A percentile compares a stretch with the other conserved stretches of the same genome.
phyloP scores from a whole-genome alignment of 306 rosid genomes.

The Quercus mongolica region DNA sequence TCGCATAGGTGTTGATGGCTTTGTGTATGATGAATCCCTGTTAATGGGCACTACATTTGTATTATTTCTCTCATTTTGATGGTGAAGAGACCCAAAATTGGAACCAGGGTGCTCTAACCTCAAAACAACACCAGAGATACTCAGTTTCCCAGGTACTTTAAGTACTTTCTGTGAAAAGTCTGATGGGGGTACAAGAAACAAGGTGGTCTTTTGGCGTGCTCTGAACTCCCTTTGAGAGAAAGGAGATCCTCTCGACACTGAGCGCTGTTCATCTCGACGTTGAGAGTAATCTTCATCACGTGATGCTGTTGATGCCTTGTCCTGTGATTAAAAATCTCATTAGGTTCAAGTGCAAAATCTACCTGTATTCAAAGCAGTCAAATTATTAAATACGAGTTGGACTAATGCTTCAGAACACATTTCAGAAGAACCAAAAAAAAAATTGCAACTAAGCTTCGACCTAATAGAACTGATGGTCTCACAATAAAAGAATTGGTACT shows the following conservation, averaged over 20 bases:
- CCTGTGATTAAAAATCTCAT: constrained; percentile 62
- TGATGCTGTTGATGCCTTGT: constrained; percentile 52
- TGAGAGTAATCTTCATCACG: constrained; percentile 60
- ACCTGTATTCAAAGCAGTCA: constrained; percentile 9
- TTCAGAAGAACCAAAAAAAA: neutral
- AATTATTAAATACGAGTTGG: constrained; percentile 1
- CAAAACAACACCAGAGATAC: too few species aligned
- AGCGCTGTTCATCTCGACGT: constrained; percentile 48
- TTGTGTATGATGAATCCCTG: too few species aligned
- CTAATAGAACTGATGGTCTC: neutral
- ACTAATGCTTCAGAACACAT: neutral
- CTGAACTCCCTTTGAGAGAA: constrained; percentile 55
- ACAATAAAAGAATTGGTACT: neutral
- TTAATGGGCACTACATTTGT: too few species aligned
- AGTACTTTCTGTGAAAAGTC: too few species aligned
- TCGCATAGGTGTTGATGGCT: too few species aligned
- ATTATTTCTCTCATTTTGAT: too few species aligned
- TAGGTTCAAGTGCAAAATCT: constrained; percentile 26
- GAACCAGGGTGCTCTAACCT: too few species aligned
- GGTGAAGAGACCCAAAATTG: too few species aligned
- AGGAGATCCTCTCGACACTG: constrained; percentile 65
- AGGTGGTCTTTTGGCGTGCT: constrained; percentile 46
- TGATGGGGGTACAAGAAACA: too few species aligned
- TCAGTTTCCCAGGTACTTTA: too few species aligned
- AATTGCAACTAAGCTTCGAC: constrained; percentile 9